A percentile compares a stretch with the other conserved stretches of the same genome.
These are phyloP conservation scores for Coprinopsis sp. DNA, from an alignment of 768 basidiomycete species.

Conservation along the genomic window DNA sequence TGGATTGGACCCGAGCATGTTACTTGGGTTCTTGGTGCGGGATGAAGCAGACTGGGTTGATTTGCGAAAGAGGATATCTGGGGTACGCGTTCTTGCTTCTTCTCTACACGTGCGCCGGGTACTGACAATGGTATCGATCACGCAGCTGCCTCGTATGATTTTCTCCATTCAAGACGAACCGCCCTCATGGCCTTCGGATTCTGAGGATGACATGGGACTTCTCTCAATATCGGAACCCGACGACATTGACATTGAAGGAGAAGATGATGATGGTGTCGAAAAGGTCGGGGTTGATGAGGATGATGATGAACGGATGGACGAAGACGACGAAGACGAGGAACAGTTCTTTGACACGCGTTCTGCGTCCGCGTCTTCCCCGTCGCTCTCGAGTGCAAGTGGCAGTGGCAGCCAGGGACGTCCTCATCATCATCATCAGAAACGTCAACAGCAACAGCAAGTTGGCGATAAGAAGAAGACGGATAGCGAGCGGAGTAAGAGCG, in stretches of 20 bases:
- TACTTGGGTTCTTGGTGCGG: constrained; percentile 85
- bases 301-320: constrained; percentile 15
- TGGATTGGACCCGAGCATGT: constrained; percentile 94
- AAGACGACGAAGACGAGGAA: constrained; percentile 38
- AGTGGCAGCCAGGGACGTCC: constrained; percentile 24
- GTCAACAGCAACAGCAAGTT: not conserved
- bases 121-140: no score
- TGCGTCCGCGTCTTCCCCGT: constrained; percentile 23
- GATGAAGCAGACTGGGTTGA: constrained; percentile 86
- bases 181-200: constrained; percentile 75
- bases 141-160: constrained; percentile 59
- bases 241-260: constrained; percentile 52
- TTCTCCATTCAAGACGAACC: constrained; percentile 88
- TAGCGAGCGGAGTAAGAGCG: constrained; percentile 35
- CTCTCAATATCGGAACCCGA: constrained; percentile 82
- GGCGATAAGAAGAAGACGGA: not conserved
- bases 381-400: constrained; percentile 29
- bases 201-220: constrained; percentile 71
- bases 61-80: constrained; percentile 62
- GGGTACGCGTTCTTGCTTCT: constrained; percentile 45
- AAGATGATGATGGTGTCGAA: constrained; percentile 26
- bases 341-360: constrained; percentile 51
- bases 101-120: no score
- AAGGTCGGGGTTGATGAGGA: constrained; percentile 12
- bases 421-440: constrained; percentile 7